These are phyloP conservation scores for Ascodesmis nigricans DNA, from an alignment of 495 filamentous ascomycete species.

Conservation along the genomic window DNA sequence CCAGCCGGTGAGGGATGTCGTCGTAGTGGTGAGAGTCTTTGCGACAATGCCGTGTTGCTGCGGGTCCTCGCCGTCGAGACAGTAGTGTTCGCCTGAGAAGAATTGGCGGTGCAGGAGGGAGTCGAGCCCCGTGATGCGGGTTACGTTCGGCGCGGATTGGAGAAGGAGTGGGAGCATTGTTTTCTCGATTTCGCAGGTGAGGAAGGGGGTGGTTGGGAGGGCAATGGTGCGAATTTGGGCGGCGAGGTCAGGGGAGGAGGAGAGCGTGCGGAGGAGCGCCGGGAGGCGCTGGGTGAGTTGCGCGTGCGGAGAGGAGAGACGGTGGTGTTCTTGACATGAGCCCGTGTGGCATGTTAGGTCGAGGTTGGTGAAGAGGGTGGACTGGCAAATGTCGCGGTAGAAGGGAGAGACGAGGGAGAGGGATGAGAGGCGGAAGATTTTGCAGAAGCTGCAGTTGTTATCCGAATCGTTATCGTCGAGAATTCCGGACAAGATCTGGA, in stretches of 20 bases:
- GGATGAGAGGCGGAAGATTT: conserved; percentile 15
- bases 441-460: conserved; percentile 15
- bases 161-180: conserved; percentile 10
- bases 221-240: conserved; percentile 7
- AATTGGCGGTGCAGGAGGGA: conserved; percentile 16
- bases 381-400: conserved; percentile 9
- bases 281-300: conserved; percentile 17
- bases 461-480: neutral
- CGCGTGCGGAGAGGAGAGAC: conserved; percentile 12
- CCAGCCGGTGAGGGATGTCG: conserved; percentile 10
- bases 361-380: conserved; percentile 12
- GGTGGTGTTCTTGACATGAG: conserved; percentile 9
- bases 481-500: conserved; percentile 15
- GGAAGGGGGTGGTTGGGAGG: conserved; percentile 12
- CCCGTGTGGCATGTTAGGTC: conserved; percentile 8
- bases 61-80: conserved; percentile 15
- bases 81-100: conserved; percentile 19
- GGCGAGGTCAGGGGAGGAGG: conserved; percentile 9
- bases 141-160: conserved; percentile 9
- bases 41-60: conserved; percentile 18
- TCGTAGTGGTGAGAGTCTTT: conserved; percentile 12
- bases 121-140: conserved; percentile 11
- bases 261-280: conserved; percentile 14
- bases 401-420: conserved; percentile 14
- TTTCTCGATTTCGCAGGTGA: conserved; percentile 19